phyloP scores from a whole-genome alignment of 805 yeast species.

The Starmera caribaea region DNA sequence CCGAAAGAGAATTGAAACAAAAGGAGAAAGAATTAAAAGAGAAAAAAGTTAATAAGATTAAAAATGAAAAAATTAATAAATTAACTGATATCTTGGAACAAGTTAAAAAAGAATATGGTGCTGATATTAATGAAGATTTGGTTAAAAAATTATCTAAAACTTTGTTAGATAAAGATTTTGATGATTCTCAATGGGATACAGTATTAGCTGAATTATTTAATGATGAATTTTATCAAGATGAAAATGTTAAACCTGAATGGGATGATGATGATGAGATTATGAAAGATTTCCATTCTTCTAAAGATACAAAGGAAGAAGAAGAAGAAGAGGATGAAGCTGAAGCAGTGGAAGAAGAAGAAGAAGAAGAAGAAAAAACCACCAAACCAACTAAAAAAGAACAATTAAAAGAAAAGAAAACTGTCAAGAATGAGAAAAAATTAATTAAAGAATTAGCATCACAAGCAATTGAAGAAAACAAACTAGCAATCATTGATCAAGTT shows the following conservation, averaged over 20 bases:
- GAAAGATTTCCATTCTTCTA: conserved; percentile 32
- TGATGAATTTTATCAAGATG: conserved; percentile 68
- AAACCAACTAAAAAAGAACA: conserved; percentile 45
- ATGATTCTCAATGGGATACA: conserved; percentile 84
- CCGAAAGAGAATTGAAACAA: conserved; percentile 43
- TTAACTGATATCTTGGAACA: conserved; percentile 54
- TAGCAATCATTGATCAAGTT: conserved; percentile 58
- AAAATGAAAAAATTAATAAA: conserved; percentile 65
- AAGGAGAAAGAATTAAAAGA: conserved; percentile 46
- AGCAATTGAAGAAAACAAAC: conserved; percentile 66
- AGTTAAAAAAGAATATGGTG: conserved; percentile 32
- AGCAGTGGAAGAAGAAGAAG: conserved; percentile 15
- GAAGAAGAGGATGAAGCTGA: conserved; percentile 18
- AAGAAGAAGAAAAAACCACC: conserved; percentile 18
- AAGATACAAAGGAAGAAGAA: conserved; percentile 28
- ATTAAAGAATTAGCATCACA: conserved; percentile 62
- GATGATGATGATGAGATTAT: conserved; percentile 48
- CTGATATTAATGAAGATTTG: conserved; percentile 43
- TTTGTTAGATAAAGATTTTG: conserved; percentile 79
- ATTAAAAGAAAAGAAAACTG: conserved; percentile 43
- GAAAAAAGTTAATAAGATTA: conserved; percentile 57
- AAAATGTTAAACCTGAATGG: conserved; percentile 53
- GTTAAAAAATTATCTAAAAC: conserved; percentile 63
- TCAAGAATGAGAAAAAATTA: conserved; percentile 52
- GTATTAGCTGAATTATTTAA: conserved; percentile 79